phyloP scores from a whole-genome alignment of 2,329 filamentous ascomycete species.

The Aspergillus quadricinctus region DNA sequence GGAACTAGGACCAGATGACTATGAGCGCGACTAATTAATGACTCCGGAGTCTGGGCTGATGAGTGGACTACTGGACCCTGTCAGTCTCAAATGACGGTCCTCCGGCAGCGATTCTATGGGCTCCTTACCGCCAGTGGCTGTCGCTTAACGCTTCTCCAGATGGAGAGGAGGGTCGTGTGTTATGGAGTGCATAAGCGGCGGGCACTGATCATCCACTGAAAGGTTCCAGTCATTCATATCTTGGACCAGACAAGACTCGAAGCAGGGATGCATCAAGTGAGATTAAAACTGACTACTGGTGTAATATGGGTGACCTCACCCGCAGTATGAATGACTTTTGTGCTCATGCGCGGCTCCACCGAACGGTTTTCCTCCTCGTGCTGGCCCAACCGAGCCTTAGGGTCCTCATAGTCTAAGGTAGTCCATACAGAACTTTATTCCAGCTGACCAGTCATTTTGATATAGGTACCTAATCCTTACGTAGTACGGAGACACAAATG shows the following conservation, averaged over 20 bases:
- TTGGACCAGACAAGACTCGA: neutral
- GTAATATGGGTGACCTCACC: no score
- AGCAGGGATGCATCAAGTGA: neutral
- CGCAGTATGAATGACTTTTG: neutral
- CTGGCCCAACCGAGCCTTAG: no score
- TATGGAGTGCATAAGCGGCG: neutral
- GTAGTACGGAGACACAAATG: neutral
- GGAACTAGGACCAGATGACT: neutral
- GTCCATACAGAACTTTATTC: neutral
- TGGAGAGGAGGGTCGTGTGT: neutral
- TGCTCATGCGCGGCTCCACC: neutral
- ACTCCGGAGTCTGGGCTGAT: neutral
- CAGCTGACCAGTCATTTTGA: neutral
- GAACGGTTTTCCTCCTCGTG: neutral
- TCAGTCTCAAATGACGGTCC: neutral
- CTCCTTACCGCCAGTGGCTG: neutral
- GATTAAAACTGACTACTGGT: neutral
- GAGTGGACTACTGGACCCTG: neutral
- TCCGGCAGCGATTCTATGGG: neutral
- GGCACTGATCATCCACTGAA: neutral
- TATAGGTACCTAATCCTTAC: neutral
- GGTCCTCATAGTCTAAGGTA: no score
- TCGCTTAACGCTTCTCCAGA: no score
- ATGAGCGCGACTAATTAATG: neutral
- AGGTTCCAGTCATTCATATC: neutral